Base-by-base conservation (phyloP, 441 rosid genomes). In the Gossypium davidsonii region DNA sequence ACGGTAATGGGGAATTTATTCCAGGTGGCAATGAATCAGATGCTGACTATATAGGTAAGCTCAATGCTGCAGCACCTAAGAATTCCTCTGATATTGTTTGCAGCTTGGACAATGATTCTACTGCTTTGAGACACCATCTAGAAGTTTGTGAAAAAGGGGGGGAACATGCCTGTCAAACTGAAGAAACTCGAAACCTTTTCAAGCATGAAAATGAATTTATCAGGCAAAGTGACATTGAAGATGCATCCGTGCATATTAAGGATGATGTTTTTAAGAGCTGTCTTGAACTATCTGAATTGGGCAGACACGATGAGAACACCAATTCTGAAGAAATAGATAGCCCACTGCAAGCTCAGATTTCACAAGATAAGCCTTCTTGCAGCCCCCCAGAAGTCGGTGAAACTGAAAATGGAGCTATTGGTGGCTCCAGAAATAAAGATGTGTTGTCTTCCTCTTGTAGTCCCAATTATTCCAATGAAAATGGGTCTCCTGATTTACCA, bases 21-120 rank as follows among this genome's bases (percentile, higher is more conserved):
- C 76, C 87, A 59, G 86, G 84, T 57, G 90, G 83, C 73, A 79
- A 85, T 78, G 73, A 73, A 0, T 87, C 87, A 91, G 86, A 79
- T 37, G 75, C 81, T 79, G 83, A 80, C 72, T 86, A 82, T 75
- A 79, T 83, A 46, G 49, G 62, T 56, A 81, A 81, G 81, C 76
- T 86, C 70, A 83, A 80, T 78, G 76, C 81, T 58, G 56, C 86
- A 71, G 67, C 77, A 39, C 57, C 77, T 70, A 71, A 76, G 71
- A 80, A 53, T 70, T 79, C 25, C 10, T 48, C 71, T 31, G 77
- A 77, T 65, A 79, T 56, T 66, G 68, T 71, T 70, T 72, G 66
- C 57, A 61, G 15, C 23, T 11, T n/a, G 15, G 76, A 72, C 73
- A 71, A 60, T 76, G 79, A 49, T 28, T 73, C 9, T 58, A 49